Evolutionary conservation across 768 basidiomycete species (phyloP), one percentile per base, ranked within the genome.

Genomic region (Rickenella mellea): DNA sequence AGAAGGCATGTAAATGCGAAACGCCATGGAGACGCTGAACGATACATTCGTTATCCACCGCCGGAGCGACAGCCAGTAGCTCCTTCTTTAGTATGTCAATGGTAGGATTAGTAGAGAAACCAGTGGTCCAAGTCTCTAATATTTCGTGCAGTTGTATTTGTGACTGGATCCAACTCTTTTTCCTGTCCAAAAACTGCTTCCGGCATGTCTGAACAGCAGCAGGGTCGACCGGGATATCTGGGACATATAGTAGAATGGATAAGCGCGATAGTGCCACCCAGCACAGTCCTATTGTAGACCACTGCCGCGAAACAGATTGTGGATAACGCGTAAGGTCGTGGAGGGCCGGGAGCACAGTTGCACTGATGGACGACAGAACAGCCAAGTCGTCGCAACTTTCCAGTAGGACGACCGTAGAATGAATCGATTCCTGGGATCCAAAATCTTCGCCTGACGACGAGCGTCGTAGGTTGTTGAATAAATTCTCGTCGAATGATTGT

Each of bases 191-290:
- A 22, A 78, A 74, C 24, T 64, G 57, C 2, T 54, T 52, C 0
- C 65, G 62, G 37, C 65, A 72, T 39, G 65, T 69, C 41, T 78
- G 69, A 26, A 80, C 71, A 19, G 78, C 78, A 6, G 81, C 78
- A 21, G 96, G 96, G 57, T 99, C 96, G 38, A 97, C 62, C 2
- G 93, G 90, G 2, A 76, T 64, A 56, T 89, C 74, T 0, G 96
- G 91, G 28, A 98, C 68, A 54, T 83, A 82, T 15, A 93, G 70
- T 3, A 80, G 67, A 19, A 90, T 56, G 20, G 92, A 59, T 41
- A 80, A 49, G 14, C 67, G 68, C 33, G 74, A 70, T 38, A 86
- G 54, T 1, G 70, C 71, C 25, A 88, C 64, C 78, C 83, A 93
- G 32, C 65, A 58, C 15, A 55, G 55, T 9, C 72, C 76, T 6